Evolutionary conservation across 2,329 filamentous ascomycete genomes (phyloP), one percentile per base, ranked within the genome.

Genomic region (Aspergillus cejpii): DNA sequence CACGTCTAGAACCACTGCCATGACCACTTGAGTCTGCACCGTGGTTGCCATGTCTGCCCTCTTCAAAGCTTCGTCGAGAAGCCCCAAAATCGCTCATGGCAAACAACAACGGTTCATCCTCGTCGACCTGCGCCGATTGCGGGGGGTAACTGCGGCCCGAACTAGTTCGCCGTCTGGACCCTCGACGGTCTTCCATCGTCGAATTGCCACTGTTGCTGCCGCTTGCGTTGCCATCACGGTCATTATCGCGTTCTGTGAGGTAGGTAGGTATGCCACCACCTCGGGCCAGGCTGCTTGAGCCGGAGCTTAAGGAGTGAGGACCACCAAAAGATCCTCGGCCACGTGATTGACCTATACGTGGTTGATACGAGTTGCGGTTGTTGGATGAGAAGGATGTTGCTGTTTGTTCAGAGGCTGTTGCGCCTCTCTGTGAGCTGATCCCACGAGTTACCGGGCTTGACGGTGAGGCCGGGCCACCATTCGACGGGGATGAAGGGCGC

Each of bases 51-150:
- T 62, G 59, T 24, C 64, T 53, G 26, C 61, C 60, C 51, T 71
- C 69, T 47, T 72, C 69, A 19, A 70, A 52, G 44, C 69, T 71
- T 40, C 69, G 63, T 29, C 69, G 60, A 6, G 68, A 66, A 29
- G 56, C 64, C 6, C 67, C 66, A 43, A 72, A 69, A 41, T 72
- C 69, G 45, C 69, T 72, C 69, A 72, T 72, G 27, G 68, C 66
- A 50, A 72, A 72, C 3, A 72, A 55, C 6, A 72, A 53, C 6
- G 68, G 68, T 44, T 72, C 69, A 12, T 72, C 69, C 23, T 72
- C 69, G 36, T 72, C 69, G 12, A 60, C 53, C 28, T 53, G 50
- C 12, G 53, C 48, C 6, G 56, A 41, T 31, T 63, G 63, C 2
- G 57, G 53, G 27, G 60, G 56, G 10, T 56, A 53, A 6, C 59